Conservation (phyloP, 768 basidiomycete genomes). For the Paxillus involutus region DNA sequence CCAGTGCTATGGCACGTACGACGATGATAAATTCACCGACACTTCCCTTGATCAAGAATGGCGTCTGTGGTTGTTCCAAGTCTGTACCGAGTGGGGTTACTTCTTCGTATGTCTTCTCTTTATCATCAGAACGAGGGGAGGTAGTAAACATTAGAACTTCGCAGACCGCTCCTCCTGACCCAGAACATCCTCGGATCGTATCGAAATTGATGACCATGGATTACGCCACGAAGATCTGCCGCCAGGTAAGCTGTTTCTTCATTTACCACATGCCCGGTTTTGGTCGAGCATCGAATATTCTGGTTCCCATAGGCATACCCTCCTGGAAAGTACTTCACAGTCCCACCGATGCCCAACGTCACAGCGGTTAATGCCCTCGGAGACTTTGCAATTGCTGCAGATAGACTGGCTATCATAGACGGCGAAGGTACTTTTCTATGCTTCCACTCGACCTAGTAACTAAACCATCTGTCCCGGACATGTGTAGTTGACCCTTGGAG, state of each 20-base stretch:
- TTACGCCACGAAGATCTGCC: slow-evolving; percentile 70
- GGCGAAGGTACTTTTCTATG: slow-evolving; percentile 58
- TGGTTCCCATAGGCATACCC: slow-evolving; percentile 58
- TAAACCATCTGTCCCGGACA: neutral
- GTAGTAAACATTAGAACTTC: neutral
- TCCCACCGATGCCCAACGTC: slow-evolving; percentile 77
- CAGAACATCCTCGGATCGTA: slow-evolving; percentile 69
- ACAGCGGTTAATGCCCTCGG: slow-evolving; percentile 81
- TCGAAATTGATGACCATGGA: slow-evolving; percentile 74
- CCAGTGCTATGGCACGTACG: slow-evolving; percentile 85
- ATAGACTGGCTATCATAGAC: slow-evolving; percentile 85
- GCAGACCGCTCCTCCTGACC: slow-evolving; percentile 75
- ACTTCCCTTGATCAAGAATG: slow-evolving; percentile 70
- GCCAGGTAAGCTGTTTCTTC: slow-evolving; percentile 42
- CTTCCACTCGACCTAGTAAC: neutral
- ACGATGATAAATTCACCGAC: slow-evolving; percentile 63
- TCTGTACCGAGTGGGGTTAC: slow-evolving; percentile 96
- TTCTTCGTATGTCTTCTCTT: slow-evolving; percentile 57
- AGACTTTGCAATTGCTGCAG: slow-evolving; percentile 78
- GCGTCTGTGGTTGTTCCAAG: slow-evolving; percentile 89
- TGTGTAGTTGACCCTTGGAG: slow-evolving; percentile 84
- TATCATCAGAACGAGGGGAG: neutral
- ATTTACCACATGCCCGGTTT: neutral
- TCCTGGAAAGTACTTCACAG: slow-evolving; percentile 70
- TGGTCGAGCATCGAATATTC: neutral